Percentiles rank a stretch among this genome's conserved stretches.
Conservation (phyloP, 768 basidiomycete species). For the Lanmaoa pseudosensibilis region DNA sequence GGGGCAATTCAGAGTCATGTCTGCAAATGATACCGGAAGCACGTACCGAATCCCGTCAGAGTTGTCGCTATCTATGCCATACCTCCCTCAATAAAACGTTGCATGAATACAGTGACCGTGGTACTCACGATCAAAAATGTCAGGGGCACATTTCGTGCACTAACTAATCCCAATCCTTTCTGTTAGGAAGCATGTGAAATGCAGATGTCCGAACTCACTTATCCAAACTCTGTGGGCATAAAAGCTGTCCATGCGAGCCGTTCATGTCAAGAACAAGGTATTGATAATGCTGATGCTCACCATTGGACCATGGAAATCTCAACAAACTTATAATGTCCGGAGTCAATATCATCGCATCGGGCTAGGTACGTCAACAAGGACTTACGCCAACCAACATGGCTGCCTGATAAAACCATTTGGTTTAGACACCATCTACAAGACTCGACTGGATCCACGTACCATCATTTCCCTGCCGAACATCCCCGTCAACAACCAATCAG, state of each 20-base stretch:
- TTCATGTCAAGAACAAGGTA: neutral
- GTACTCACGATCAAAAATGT: constrained; percentile 10
- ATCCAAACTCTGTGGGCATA: constrained; percentile 17
- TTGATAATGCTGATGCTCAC: neutral
- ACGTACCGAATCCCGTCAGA: constrained; percentile 5
- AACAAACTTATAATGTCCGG: neutral
- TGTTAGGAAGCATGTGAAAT: neutral
- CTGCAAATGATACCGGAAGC: too few species aligned
- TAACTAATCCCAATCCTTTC: neutral
- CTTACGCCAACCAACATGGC: neutral
- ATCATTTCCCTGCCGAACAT: neutral
- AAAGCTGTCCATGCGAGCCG: constrained; percentile 1
- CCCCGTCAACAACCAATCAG: neutral
- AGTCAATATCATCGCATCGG: neutral
- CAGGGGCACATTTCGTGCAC: neutral
- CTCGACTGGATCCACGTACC: neutral
- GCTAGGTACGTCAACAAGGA: neutral
- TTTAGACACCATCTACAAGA: neutral
- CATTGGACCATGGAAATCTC: constrained; percentile 12
- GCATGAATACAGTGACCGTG: neutral
- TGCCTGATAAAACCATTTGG: neutral
- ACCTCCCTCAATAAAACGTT: neutral
- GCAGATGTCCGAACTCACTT: neutral
- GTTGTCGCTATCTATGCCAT: neutral
- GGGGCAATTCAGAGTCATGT: neutral